Evolutionary conservation across 495 filamentous ascomycete species (phyloP), one percentile per base, ranked within the genome.

Genomic region (Neurospora intermedia): DNA sequence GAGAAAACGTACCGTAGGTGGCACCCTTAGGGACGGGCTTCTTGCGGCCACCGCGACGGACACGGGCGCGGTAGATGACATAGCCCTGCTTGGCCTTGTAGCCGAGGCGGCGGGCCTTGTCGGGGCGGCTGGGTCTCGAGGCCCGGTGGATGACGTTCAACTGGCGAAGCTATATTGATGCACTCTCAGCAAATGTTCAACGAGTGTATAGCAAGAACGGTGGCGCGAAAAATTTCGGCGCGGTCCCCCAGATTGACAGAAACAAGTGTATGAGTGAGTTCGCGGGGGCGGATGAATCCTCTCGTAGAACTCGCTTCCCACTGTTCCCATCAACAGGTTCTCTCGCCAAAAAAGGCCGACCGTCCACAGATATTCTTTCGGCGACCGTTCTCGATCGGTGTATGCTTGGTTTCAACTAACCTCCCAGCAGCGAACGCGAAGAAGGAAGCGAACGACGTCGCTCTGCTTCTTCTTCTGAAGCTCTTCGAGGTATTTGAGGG

Each of bases 61-160:
- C 96, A 83, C 96, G 95, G 80, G 96, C 88, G 83, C 96, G 96
- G 90, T 99, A 99, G 92, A 99, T 93, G 83, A 98, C 96, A 90
- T 98, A 99, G 85, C 96, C 96, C 87, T 99, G 96, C 92, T 99
- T 99, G 86, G 96, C 95, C 92, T 99, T 99, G 92, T 98, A 99
- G 78, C 96, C 96, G 77, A 99, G 92, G 86, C 96, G 96, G 87
- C 96, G 96, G 81, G 96, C 96, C 91, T 99, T 99, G 88, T 99
- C 96, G 81, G 96, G 96, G 85, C 96, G 96, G 80, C 95, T 98
- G 76, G 96, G 96, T 78, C 94, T 94, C 79, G 94, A 97, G 80
- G 96, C 96, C 81, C 96, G 96, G 90, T 99, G 96, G 88, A 98
- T 94, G 86, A 96, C 94, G 87, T 97, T 94, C 85, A 97, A 87